phyloP scores from a whole-genome alignment of 2,329 filamentous ascomycete species.

The Colletotrichum limetticola region DNA sequence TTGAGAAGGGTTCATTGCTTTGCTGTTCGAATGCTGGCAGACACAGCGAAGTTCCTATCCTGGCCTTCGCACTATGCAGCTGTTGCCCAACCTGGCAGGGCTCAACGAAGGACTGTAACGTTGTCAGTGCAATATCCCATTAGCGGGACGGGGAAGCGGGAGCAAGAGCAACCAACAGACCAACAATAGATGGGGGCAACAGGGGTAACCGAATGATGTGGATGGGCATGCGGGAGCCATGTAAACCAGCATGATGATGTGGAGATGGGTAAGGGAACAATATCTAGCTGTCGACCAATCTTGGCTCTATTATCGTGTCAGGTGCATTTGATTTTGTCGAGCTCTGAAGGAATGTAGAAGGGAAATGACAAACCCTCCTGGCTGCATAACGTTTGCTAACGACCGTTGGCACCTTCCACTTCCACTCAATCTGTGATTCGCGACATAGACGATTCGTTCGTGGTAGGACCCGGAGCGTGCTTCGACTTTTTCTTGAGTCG shows the following conservation, averaged over 20 bases:
- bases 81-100: slow-evolving; percentile 8
- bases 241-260: not conserved
- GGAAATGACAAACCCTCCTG: not conserved
- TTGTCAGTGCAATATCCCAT: not conserved
- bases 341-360: not conserved
- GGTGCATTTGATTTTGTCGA: not conserved
- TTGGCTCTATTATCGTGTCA: not conserved
- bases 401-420: not conserved
- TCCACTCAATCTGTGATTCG: not conserved
- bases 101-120: not conserved
- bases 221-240: slow-evolving; percentile 7
- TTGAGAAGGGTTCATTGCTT: not conserved
- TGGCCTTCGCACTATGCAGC: not conserved
- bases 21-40: not conserved
- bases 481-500: not conserved
- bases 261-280: not conserved
- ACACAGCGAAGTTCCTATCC: not conserved
- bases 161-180: not conserved
- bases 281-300: not conserved
- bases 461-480: not conserved
- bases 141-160: not conserved
- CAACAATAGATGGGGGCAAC: not conserved
- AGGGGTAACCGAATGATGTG: not conserved
- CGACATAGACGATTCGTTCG: not conserved
- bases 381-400: not conserved